These are phyloP conservation scores for Talaromyces atroroseus DNA, from an alignment of 2,329 filamentous ascomycete species.

Conservation along the genomic window DNA sequence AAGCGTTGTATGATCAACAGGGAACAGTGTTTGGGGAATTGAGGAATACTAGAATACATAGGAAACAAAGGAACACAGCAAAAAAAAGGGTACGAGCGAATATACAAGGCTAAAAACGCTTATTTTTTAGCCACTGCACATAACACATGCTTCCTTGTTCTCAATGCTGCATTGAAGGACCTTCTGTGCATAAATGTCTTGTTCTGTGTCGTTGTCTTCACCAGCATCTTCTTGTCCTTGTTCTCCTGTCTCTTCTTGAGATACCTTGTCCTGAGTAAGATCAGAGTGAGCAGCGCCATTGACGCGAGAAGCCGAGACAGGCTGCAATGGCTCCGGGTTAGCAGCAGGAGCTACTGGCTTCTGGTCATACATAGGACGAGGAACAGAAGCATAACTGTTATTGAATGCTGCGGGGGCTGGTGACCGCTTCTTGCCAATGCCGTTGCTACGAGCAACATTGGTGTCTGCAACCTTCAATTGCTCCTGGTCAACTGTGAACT, in stretches of 20 bases:
- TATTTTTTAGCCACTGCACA: slow-evolving; percentile 77
- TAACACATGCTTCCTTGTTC: slow-evolving; percentile 88
- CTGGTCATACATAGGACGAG: slow-evolving; percentile 61
- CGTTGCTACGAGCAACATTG: slow-evolving; percentile 60
- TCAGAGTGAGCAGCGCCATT: slow-evolving; percentile 58
- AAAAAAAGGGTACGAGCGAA: neutral
- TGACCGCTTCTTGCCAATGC: slow-evolving; percentile 64
- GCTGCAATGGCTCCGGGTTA: slow-evolving; percentile 31
- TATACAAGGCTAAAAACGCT: neutral
- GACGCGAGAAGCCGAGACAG: slow-evolving; percentile 31
- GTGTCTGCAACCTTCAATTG: slow-evolving; percentile 82
- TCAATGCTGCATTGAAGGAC: slow-evolving; percentile 94
- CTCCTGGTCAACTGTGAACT: slow-evolving; percentile 98
- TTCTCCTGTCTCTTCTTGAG: slow-evolving; percentile 48
- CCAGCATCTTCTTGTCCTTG: slow-evolving; percentile 71
- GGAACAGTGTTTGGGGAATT: neutral
- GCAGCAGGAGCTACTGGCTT: slow-evolving; percentile 40
- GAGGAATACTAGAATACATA: slow-evolving; percentile 5
- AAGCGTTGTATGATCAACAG: slow-evolving; percentile 1
- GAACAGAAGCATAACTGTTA: slow-evolving; percentile 55
- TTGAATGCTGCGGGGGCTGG: slow-evolving; percentile 48
- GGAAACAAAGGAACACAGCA: neutral
- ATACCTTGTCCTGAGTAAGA: slow-evolving; percentile 59
- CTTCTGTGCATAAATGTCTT: slow-evolving; percentile 92
- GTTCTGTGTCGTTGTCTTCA: slow-evolving; percentile 68